phyloP scores from a whole-genome alignment of 2,329 filamentous ascomycete species.

The Penicillium fuscoglaucum region DNA sequence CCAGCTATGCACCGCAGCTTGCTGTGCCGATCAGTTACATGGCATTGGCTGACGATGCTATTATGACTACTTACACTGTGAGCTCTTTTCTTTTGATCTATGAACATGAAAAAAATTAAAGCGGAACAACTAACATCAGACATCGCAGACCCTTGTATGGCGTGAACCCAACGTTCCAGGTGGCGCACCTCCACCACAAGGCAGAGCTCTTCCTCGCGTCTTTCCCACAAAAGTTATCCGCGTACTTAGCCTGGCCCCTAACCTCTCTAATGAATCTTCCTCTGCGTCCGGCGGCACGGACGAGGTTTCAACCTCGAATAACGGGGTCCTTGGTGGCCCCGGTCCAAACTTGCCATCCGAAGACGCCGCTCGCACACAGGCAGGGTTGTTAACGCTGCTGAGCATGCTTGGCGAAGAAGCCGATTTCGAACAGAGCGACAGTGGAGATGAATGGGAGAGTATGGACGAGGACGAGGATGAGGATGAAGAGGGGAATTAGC shows the following conservation, averaged over 20 bases:
- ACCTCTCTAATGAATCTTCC: slow-evolving; percentile 12
- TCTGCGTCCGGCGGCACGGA: neutral
- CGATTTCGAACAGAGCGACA: slow-evolving; percentile 10
- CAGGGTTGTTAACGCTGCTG: slow-evolving; percentile 27
- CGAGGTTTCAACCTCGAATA: neutral
- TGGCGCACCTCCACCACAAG: slow-evolving; percentile 15
- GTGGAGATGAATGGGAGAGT: slow-evolving; percentile 21
- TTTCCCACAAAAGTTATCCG: slow-evolving; percentile 46
- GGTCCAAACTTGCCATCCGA: slow-evolving; percentile 14
- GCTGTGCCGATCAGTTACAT: slow-evolving; percentile 50
- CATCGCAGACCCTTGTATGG: slow-evolving; percentile 33
- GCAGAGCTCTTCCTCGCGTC: slow-evolving; percentile 32
- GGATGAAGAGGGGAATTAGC: neutral
- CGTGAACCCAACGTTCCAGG: slow-evolving; percentile 27
- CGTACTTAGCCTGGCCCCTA: slow-evolving; percentile 40
- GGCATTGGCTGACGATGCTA: slow-evolving; percentile 49
- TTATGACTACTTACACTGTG: slow-evolving; percentile 49
- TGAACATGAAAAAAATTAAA: neutral
- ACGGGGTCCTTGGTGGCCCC: neutral
- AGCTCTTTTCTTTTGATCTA: slow-evolving; percentile 4
- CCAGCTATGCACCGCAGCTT: slow-evolving; percentile 41
- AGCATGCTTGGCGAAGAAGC: slow-evolving; percentile 27
- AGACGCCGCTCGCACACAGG: slow-evolving; percentile 24
- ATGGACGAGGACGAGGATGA: slow-evolving; percentile 12
- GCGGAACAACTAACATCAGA: slow-evolving; percentile 13